Evolutionary conservation across 2,329 filamentous ascomycete species (phyloP).

Genomic region (Trichoderma guizhouense): DNA sequence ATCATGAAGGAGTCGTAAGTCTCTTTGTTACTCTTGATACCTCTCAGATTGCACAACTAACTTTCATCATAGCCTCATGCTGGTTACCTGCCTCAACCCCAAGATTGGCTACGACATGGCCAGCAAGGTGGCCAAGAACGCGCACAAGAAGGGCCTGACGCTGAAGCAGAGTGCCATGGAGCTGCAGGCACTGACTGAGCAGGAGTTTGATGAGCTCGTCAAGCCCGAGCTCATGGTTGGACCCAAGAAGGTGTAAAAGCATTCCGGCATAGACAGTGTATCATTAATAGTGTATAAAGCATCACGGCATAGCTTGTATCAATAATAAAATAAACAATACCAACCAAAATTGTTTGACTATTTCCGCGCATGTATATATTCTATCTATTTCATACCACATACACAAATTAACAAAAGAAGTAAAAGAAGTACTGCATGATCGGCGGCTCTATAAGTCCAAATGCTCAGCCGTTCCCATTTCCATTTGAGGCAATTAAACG

Average conservation of each 20-base stretch:
- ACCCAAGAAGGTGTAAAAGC: constrained; percentile 41
- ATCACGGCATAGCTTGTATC: not conserved
- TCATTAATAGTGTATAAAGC: not conserved
- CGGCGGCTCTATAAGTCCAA: not conserved
- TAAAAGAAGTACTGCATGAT: not conserved
- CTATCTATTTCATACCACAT: too few species aligned
- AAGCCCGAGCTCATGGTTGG: constrained; percentile 93
- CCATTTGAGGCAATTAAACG: not conserved
- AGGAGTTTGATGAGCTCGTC: constrained; percentile 88
- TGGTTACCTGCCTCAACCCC: constrained; percentile 95
- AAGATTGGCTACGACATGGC: constrained; percentile 98
- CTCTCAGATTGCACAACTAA: not conserved
- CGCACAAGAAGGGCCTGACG: constrained; percentile 95
- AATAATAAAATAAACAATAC: not conserved
- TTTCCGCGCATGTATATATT: too few species aligned
- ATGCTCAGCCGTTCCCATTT: not conserved
- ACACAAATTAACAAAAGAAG: not conserved
- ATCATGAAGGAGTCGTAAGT: constrained; percentile 92
- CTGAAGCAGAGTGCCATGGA: constrained; percentile 93
- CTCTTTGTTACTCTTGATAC: constrained; percentile 1
- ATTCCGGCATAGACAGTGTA: not conserved
- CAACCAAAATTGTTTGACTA: not conserved
- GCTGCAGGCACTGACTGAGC: constrained; percentile 80
- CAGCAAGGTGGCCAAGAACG: constrained; percentile 95
- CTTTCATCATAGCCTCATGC: constrained; percentile 70